Percentiles rank a stretch among this genome's conserved stretches.
phyloP scores from a whole-genome alignment of 2,329 filamentous ascomycete genomes.

The Exophiala dermatitidis region DNA sequence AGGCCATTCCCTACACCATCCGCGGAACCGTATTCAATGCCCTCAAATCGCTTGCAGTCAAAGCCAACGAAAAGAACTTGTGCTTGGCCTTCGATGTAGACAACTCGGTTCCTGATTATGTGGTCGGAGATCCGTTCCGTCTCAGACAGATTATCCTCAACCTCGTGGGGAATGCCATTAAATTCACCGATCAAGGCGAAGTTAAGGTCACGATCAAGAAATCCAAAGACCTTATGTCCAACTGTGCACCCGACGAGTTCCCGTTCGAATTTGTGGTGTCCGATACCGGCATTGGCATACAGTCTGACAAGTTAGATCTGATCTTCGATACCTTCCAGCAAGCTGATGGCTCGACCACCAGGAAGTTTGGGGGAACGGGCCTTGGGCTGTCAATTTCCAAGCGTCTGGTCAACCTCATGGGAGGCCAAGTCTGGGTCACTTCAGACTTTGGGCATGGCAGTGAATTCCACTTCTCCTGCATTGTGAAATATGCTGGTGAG shows the following conservation, averaged over 20 bases:
- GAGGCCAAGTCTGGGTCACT: constrained; percentile 91
- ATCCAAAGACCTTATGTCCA: constrained; percentile 46
- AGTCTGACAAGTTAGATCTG: constrained; percentile 86
- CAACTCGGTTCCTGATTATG: constrained; percentile 86
- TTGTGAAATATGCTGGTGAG: constrained; percentile 74
- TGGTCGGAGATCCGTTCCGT: constrained; percentile 93
- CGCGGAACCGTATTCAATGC: constrained; percentile 95
- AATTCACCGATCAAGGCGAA: constrained; percentile 95
- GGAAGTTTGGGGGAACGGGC: constrained; percentile 91
- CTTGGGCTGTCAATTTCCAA: constrained; percentile 92
- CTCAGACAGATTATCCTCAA: constrained; percentile 95
- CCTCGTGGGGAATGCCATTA: constrained; percentile 95
- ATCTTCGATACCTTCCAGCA: constrained; percentile 99
- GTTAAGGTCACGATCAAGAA: constrained; percentile 87
- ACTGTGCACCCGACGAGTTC: constrained; percentile 67
- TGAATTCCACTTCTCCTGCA: constrained; percentile 93
- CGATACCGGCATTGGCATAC: constrained; percentile 95
- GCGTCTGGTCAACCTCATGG: constrained; percentile 90
- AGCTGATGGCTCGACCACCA: constrained; percentile 91
- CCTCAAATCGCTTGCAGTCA: constrained; percentile 90
- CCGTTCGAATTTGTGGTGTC: constrained; percentile 93
- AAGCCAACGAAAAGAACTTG: constrained; percentile 91
- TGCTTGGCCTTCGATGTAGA: constrained; percentile 91
- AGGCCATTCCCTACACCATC: constrained; percentile 92
- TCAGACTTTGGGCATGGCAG: constrained; percentile 87